A percentile compares a stretch with the other conserved stretches of the same genome.
Evolutionary conservation across 768 basidiomycete species (phyloP).

Genomic region (Lactifluus subvellereus): DNA sequence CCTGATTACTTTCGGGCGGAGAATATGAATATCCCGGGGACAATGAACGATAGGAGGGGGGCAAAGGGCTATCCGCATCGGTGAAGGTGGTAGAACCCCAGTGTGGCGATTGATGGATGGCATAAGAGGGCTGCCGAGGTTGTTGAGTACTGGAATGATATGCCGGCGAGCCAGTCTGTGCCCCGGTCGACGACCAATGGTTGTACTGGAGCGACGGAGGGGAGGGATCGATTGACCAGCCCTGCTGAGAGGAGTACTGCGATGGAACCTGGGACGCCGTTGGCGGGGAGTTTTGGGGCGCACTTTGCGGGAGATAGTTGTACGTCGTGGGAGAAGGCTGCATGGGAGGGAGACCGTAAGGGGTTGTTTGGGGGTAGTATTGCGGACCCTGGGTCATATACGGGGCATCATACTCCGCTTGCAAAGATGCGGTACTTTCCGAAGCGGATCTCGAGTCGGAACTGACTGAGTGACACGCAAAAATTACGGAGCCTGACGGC

Average conservation of each 20-base stretch:
- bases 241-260: slow-evolving; percentile 19
- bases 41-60: slow-evolving; percentile 24
- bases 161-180: slow-evolving; percentile 17
- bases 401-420: slow-evolving; percentile 27
- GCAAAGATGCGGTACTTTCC: slow-evolving; percentile 22
- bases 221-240: slow-evolving; percentile 29
- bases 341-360: slow-evolving; percentile 29
- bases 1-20: slow-evolving; percentile 24
- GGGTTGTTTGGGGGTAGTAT: slow-evolving; percentile 28
- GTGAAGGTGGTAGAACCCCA: slow-evolving; percentile 39
- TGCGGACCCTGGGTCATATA: slow-evolving; percentile 28
- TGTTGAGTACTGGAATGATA: slow-evolving; percentile 28
- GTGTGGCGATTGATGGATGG: slow-evolving; percentile 31
- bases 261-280: slow-evolving; percentile 17
- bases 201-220: slow-evolving; percentile 34
- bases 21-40: slow-evolving; percentile 25
- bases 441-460: slow-evolving; percentile 29
- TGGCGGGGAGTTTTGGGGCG: slow-evolving; percentile 13
- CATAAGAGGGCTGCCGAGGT: slow-evolving; percentile 29
- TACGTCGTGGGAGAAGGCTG: slow-evolving; percentile 25
- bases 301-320: slow-evolving; percentile 16
- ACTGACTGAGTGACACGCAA: slow-evolving; percentile 66
- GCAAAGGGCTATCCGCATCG: slow-evolving; percentile 27
- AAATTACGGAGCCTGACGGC: slow-evolving; percentile 55
- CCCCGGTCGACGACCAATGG: slow-evolving; percentile 15